phyloP scores from a whole-genome alignment of 2,329 filamentous ascomycete species.

The Hymenotorrendiella dingleyae region DNA sequence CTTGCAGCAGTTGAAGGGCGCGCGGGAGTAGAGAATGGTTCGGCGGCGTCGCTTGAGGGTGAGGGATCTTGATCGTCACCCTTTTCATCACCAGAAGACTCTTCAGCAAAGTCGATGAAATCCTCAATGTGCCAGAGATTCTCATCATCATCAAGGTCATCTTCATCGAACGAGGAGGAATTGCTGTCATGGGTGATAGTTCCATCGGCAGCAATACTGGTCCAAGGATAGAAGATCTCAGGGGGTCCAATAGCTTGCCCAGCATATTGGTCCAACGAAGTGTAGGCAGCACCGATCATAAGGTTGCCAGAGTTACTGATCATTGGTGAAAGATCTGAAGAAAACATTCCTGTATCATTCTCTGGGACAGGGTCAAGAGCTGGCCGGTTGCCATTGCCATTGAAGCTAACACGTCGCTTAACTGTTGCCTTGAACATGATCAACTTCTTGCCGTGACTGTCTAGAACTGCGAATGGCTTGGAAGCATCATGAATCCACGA shows the following conservation, averaged over 20 bases:
- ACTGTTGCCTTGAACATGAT: constrained; percentile 36
- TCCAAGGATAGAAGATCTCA: constrained; percentile 70
- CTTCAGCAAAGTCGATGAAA: constrained; percentile 63
- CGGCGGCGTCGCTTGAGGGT: constrained; percentile 8
- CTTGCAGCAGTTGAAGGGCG: constrained; percentile 44
- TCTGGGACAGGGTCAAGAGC: background rate
- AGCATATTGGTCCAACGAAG: constrained; percentile 18
- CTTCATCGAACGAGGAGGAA: constrained; percentile 42
- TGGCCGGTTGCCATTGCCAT: constrained; percentile 24
- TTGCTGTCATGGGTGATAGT: constrained; percentile 46
- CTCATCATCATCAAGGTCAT: constrained; percentile 57
- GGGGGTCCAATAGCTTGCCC: constrained; percentile 65
- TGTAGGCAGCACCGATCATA: constrained; percentile 62
- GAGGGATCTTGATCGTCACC: constrained; percentile 46
- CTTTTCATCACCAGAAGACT: constrained; percentile 50
- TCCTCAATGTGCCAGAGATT: constrained; percentile 63
- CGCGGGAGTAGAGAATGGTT: constrained; percentile 45
- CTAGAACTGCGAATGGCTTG: constrained; percentile 37
- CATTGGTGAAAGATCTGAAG: constrained; percentile 40
- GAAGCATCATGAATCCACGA: constrained; percentile 29
- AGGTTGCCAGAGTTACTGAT: constrained; percentile 64
- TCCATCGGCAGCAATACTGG: constrained; percentile 49
- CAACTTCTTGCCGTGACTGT: constrained; percentile 34
- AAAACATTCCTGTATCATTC: background rate
- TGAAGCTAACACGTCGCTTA: constrained; percentile 32